A percentile compares a stretch with the other conserved stretches of the same genome.
These are phyloP conservation scores for Eleusine indica DNA, from an alignment of 176 grass and related monocot genomes.

Conservation along the genomic window DNA sequence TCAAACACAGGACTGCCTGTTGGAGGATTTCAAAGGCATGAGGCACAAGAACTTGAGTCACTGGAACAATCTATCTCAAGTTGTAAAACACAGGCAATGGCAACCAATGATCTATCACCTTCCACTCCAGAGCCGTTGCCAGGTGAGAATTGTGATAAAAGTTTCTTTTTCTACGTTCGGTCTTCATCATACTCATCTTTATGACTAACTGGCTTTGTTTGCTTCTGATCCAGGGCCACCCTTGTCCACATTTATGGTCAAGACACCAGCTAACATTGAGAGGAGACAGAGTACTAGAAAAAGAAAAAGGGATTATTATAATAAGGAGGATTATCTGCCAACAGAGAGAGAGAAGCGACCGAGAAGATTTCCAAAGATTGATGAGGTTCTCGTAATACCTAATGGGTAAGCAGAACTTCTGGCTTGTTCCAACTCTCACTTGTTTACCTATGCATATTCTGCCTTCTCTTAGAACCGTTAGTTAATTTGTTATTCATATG, in stretches of 20 bases:
- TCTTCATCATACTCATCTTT: constrained; percentile 32
- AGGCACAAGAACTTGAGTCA: constrained; percentile 8
- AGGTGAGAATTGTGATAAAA: constrained; percentile 47
- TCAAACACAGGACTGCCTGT: constrained; percentile 24
- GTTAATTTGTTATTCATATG: neutral
- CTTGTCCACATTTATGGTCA: constrained; percentile 69
- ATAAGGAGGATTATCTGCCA: constrained; percentile 39
- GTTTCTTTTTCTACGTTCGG: constrained; percentile 9
- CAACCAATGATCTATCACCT: constrained; percentile 37
- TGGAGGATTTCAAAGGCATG: constrained; percentile 8
- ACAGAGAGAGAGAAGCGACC: constrained; percentile 43
- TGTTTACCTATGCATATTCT: constrained; percentile 8
- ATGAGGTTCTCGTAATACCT: constrained; percentile 47
- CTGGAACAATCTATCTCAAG: constrained; percentile 9
- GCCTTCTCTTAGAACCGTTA: neutral
- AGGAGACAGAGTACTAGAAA: constrained; percentile 39
- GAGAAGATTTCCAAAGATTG: constrained; percentile 43
- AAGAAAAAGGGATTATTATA: constrained; percentile 46
- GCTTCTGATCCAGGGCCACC: constrained; percentile 43
- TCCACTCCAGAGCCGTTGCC: constrained; percentile 49
- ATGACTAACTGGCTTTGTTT: constrained; percentile 9
- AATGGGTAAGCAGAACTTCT: constrained; percentile 65
- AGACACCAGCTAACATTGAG: constrained; percentile 80
- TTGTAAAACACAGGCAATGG: constrained; percentile 4
- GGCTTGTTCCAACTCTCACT: constrained; percentile 25